phyloP scores from a whole-genome alignment of 2,329 filamentous ascomycete genomes.

The Aspergillus sp. region DNA sequence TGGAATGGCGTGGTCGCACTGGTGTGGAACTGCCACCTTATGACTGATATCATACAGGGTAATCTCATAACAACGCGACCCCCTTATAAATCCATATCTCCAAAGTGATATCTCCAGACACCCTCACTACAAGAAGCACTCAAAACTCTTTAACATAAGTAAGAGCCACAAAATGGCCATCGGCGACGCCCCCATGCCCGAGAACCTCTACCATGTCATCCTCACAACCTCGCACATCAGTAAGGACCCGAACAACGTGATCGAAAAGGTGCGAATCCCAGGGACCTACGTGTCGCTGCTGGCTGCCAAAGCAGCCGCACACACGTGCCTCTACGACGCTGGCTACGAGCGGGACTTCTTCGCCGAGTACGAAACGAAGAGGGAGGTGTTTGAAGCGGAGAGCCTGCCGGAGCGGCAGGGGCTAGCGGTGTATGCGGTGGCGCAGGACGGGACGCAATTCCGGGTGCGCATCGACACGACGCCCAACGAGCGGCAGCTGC shows the following conservation, averaged over 20 bases:
- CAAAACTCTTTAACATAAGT: no score
- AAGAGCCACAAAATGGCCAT: background rate
- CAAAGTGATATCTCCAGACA: no score
- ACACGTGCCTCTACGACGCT: slow-evolving; percentile 27
- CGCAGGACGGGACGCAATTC: slow-evolving; percentile 24
- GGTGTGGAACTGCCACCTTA: no score
- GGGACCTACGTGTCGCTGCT: slow-evolving; percentile 22
- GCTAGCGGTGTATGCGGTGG: slow-evolving; percentile 21
- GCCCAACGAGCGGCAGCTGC: slow-evolving; percentile 14
- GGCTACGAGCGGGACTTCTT: slow-evolving; percentile 30
- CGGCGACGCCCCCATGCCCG: background rate
- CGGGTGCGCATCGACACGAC: slow-evolving; percentile 24
- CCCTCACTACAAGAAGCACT: no score
- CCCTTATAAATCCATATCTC: no score
- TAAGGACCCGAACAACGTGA: slow-evolving; percentile 21
- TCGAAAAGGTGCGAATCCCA: slow-evolving; percentile 25
- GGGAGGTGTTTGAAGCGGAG: slow-evolving; percentile 9
- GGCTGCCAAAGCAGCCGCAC: slow-evolving; percentile 23
- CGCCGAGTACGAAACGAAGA: slow-evolving; percentile 20
- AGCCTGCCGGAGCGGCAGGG: slow-evolving; percentile 9
- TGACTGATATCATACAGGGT: no score
- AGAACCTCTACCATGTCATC: slow-evolving; percentile 25
- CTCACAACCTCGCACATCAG: slow-evolving; percentile 20
- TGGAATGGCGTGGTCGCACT: no score
- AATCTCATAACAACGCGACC: no score